phyloP scores from a whole-genome alignment of 495 filamentous ascomycete species.

The Lophiostoma macrostomum region DNA sequence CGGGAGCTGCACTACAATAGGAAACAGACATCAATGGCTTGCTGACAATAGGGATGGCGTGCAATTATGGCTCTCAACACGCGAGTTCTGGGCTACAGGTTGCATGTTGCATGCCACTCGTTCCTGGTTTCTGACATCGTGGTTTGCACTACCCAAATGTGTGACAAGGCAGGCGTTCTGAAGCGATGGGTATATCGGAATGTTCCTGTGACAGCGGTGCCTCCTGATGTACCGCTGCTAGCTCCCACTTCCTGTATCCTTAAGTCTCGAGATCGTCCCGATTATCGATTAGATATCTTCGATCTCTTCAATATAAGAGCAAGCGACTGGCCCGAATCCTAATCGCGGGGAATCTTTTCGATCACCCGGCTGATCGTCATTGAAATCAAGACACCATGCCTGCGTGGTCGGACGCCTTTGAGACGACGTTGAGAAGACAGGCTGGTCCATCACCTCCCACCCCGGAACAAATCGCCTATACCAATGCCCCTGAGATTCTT shows the following conservation, averaged over 20 bases:
- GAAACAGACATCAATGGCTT: no score
- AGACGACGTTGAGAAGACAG: conserved; percentile 16
- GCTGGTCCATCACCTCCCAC: conserved; percentile 5
- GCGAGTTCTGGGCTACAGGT: background rate
- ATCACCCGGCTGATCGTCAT: conserved; percentile 15
- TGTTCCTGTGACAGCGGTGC: background rate
- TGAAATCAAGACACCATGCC: conserved; percentile 9
- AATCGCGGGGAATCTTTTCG: background rate
- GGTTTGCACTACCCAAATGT: conserved; percentile 13
- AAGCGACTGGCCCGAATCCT: conserved; percentile 2
- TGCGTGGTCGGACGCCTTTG: conserved; percentile 11
- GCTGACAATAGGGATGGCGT: no score
- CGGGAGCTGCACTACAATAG: no score
- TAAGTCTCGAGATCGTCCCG: conserved; percentile 12
- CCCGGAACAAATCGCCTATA: conserved; percentile 29
- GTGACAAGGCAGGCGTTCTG: conserved; percentile 13
- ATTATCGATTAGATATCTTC: background rate
- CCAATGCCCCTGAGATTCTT: conserved; percentile 33
- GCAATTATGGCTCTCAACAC: no score
- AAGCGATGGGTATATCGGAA: conserved; percentile 12
- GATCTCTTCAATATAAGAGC: conserved; percentile 14
- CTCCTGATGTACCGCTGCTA: background rate
- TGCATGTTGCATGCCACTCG: conserved; percentile 4
- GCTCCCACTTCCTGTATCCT: background rate
- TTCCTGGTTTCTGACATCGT: background rate